Base-by-base conservation (phyloP, 768 basidiomycete species). In the Tulasnella sp. region DNA sequence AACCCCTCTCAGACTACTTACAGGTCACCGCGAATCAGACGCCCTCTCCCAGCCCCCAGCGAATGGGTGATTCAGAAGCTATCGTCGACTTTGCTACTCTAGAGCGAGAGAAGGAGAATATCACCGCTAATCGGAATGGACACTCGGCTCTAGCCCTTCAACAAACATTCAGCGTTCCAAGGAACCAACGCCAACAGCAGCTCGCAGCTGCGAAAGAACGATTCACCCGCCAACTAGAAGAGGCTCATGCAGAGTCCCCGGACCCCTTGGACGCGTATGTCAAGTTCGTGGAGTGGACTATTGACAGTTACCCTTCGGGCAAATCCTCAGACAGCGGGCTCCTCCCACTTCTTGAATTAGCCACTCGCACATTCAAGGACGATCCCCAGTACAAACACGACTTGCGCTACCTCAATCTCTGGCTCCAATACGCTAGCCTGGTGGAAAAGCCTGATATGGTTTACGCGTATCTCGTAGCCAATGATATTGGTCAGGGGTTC, bases 201-300 rank as follows among this genome's bases (percentile, higher is more conserved):
- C 81, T 86, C 22, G 80, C 82, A n/a, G 82, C 81, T 17, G 83
- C 83, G 0, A 83, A 85, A 77, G 83, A 82, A 54, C 72, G 79
- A 29, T 84, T 82, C 79, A 77, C 81, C 68, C 42, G 77, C 2
- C 81, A 82, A 42, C 83, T 86, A 37, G 82, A 81, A 54, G 82
- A 82, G 37, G 82, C 83, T 25, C 84, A 84, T 72, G 79, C 71
- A 71, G 93, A 93, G 76, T 83, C 83, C 14, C 91, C 92, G 78
- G 97, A 98, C 81, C 92, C 96, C 3, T 87, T 99, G 34, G 91
- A 92, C 1, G 87, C 91, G 0, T 97, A 95, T 79, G 88, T 93
- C 82, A 86, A 90, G 81, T 97, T 96, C 83, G 89, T 98, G 72
- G 89, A 93, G 78, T 99, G 96, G 93, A 95, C 91, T 40, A 84